These are phyloP conservation scores for Spinellus fusiger DNA, from an alignment of 192 early-diverging fungal species.

Conservation along the genomic window DNA sequence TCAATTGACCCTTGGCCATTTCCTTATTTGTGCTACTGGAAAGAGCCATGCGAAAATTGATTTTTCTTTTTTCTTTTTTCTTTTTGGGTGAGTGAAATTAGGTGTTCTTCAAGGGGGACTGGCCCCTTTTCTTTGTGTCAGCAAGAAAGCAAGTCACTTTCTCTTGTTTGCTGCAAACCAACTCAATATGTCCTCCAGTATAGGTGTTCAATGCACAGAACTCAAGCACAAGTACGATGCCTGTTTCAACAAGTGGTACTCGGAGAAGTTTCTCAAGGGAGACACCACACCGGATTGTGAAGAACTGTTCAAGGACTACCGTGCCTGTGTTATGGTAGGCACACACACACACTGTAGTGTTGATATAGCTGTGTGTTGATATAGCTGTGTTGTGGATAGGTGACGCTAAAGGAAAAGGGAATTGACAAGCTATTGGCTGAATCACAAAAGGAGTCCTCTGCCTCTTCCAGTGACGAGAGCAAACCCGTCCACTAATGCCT, in stretches of 20 bases:
- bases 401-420: slow-evolving; percentile 75
- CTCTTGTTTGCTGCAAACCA: too few species aligned
- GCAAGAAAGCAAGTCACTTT: too few species aligned
- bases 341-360: not conserved
- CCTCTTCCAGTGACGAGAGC: not conserved
- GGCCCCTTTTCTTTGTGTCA: too few species aligned
- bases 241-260: slow-evolving; percentile 96
- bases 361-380: not conserved
- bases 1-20: too few species aligned
- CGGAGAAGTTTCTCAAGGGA: slow-evolving; percentile 90
- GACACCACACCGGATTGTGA: slow-evolving; percentile 74
- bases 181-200: slow-evolving; percentile 47
- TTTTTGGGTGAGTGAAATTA: too few species aligned
- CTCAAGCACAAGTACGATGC: slow-evolving; percentile 83
- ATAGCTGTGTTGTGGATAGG: slow-evolving; percentile 36
- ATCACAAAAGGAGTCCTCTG: slow-evolving; percentile 62
- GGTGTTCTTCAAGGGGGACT: too few species aligned
- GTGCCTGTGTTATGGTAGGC: slow-evolving; percentile 74
- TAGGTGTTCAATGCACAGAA: slow-evolving; percentile 66
- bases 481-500: too few species aligned
- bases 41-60: too few species aligned
- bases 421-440: slow-evolving; percentile 80
- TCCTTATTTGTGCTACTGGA: too few species aligned
- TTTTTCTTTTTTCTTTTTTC: too few species aligned
- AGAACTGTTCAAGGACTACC: slow-evolving; percentile 78